Base-by-base conservation (phyloP, 495 filamentous ascomycete genomes). In the Aspergillus diversus region DNA sequence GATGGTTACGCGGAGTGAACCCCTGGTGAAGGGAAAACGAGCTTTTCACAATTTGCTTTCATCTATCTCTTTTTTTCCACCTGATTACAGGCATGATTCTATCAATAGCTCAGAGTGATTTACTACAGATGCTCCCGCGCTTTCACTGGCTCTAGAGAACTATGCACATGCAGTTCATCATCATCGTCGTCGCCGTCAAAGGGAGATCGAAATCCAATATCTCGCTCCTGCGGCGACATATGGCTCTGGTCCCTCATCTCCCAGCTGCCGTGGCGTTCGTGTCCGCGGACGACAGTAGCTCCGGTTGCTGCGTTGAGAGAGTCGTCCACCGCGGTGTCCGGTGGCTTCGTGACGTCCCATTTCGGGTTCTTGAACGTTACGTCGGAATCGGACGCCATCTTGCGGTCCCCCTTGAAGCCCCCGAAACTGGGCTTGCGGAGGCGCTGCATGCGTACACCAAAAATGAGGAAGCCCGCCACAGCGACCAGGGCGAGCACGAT, bases 241-340 rank as follows among this genome's bases (percentile, higher is more conserved):
- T 33, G 52, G 61, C 62, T 16, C 12, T 68, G 72, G 39, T 81
- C 68, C 9, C 64, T 72, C 74, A 85, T 72, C 47, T 86, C 83
- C 83, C 83, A 86, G 63, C 81, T 84, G 12, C 81, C 83, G 5
- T 76, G 65, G 46, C 82, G 71, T 62, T 84, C 81, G 54, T 84
- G 74, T 7, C 77, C 76, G 11, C 71, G 73, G 4, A 66, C 71
- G 37, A 73, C 53, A 16, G 66, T 51, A 5, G 48, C 66, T 11
- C 73, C 73, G 53, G 63, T 60, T 4, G 57, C 16, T 37, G 53
- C 11, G 13, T 59, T 67, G 39, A 67, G 46, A 9, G 64, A 15
- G 4, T 65, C 37, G 5, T 70, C 39, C 12, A 27, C 21, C n/a
- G 39, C 66, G 7, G 63, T 35, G 16, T 61, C 49, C n/a, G 67